Percentiles rank a stretch among this genome's conserved stretches.
Evolutionary conservation across 2,329 filamentous ascomycete genomes (phyloP).

Genomic region (Xylaria sp.): DNA sequence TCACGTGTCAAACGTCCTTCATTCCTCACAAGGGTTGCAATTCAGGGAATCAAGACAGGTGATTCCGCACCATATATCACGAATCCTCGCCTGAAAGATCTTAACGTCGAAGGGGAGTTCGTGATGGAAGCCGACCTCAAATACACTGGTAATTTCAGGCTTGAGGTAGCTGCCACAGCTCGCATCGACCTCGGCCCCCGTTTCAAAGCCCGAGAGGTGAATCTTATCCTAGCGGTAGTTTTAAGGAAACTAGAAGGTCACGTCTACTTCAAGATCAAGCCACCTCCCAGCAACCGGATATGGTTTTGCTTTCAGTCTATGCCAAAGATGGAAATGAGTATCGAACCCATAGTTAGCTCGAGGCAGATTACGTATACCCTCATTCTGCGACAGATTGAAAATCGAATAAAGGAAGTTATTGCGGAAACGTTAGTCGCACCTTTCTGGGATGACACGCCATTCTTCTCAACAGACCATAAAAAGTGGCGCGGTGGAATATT

Average conservation of each 20-base stretch:
- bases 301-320: constrained; percentile 96
- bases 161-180: constrained; percentile 92
- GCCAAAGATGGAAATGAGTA: constrained; percentile 92
- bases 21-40: constrained; percentile 85
- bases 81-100: constrained; percentile 85
- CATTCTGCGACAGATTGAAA: constrained; percentile 93
- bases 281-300: constrained; percentile 92
- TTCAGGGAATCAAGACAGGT: constrained; percentile 86
- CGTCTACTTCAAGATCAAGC: constrained; percentile 86
- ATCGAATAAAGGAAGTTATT: constrained; percentile 91
- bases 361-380: constrained; percentile 95
- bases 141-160: constrained; percentile 87
- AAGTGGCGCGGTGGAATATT: constrained; percentile 87
- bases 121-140: constrained; percentile 86
- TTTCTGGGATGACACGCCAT: constrained; percentile 96
- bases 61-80: constrained; percentile 88
- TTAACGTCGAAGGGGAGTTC: constrained; percentile 92
- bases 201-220: constrained; percentile 91
- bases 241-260: constrained; percentile 88
- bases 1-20: constrained; percentile 90
- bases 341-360: constrained; percentile 94
- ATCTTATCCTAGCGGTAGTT: constrained; percentile 85
- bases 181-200: constrained; percentile 88
- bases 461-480: constrained; percentile 83
- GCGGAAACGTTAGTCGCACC: constrained; percentile 91